phyloP scores from a whole-genome alignment of 441 rosid genomes.

The Eutrema salsugineum region DNA sequence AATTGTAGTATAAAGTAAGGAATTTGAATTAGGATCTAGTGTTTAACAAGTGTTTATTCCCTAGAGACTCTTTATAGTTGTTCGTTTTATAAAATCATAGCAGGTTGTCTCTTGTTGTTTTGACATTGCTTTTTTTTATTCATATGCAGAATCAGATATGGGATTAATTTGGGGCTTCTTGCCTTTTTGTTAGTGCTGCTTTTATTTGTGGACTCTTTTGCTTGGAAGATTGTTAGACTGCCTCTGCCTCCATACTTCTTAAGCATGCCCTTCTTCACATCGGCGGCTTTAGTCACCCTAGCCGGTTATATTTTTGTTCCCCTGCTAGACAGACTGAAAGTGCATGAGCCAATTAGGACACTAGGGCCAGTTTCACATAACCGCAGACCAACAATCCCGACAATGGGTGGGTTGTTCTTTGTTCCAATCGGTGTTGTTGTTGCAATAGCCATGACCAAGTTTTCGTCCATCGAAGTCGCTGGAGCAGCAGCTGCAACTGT shows the following conservation, averaged over 20 bases:
- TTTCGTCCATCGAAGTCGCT: conserved; percentile 64
- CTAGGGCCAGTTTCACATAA: conserved; percentile 40
- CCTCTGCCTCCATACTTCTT: conserved; percentile 74
- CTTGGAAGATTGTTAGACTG: conserved; percentile 91
- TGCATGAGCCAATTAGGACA: conserved; percentile 42
- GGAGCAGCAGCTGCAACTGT: conserved; percentile 72
- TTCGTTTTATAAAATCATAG: background rate
- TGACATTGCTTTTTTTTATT: background rate
- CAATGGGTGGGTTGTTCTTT: conserved; percentile 88
- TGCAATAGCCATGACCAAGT: conserved; percentile 46
- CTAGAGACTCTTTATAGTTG: background rate
- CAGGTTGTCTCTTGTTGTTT: background rate
- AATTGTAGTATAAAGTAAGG: background rate
- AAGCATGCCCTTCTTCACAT: conserved; percentile 64
- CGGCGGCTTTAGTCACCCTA: conserved; percentile 51
- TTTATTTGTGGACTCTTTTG: conserved; percentile 71
- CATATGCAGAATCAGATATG: conserved; percentile 65
- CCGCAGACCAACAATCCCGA: conserved; percentile 61
- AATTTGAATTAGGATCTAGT: background rate
- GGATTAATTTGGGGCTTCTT: conserved; percentile 62
- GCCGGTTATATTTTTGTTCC: conserved; percentile 80
- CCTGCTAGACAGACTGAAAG: conserved; percentile 51
- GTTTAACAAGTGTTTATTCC: background rate
- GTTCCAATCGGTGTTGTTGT: conserved; percentile 75
- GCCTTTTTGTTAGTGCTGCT: conserved; percentile 54